Base-by-base conservation (phyloP, 2,329 filamentous ascomycete species). In the Hypoxylon sp. region DNA sequence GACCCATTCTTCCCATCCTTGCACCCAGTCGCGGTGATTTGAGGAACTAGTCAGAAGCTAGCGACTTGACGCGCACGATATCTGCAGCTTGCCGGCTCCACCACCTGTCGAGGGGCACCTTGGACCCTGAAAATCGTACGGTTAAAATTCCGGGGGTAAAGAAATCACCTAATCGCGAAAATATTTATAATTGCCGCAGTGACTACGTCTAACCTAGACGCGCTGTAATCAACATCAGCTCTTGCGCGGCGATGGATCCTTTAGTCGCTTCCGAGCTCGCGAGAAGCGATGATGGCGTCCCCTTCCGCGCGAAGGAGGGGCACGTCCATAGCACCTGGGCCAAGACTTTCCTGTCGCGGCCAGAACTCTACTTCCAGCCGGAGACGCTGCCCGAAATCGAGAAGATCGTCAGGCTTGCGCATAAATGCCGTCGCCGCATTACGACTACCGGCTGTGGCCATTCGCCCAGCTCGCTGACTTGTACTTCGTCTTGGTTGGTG, bases 311-410 rank as follows among this genome's bases (percentile, higher is more conserved):
- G 5, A 86, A 86, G 64, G 84, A 87, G 66, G 84, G 88, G 59
- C 90, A 98, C 80, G 82, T 90, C 54, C 96, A 98, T 83, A 91
- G 91, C 76, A 99, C 96, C 20, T 99, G 96, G 96, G 96, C 96
- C 42, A 91, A 91, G 77, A 98, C 96, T 55, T 98, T 97, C 83
- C 91, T 92, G 76, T 96, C 92, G 56, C 88, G 90, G 17, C 96
- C 96, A 2, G 94, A 98, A 84, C 90, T 98, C 65, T 98, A 95
- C 82, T 89, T 98, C 74, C 92, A 92, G 76, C 96, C 96, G 2
- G 87, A 92, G 75, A 91, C 90, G 1, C 84, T 96, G 57, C 83
- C 85, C 13, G 95, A 98, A 81, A 88, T 99, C 72, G 91, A 95
- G 79, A 95, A 97, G 79, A 85, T 92, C 56, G 88, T 98, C 69